These are phyloP conservation scores for Serpula lacrymans DNA, from an alignment of 768 basidiomycete genomes.

Conservation along the genomic window DNA sequence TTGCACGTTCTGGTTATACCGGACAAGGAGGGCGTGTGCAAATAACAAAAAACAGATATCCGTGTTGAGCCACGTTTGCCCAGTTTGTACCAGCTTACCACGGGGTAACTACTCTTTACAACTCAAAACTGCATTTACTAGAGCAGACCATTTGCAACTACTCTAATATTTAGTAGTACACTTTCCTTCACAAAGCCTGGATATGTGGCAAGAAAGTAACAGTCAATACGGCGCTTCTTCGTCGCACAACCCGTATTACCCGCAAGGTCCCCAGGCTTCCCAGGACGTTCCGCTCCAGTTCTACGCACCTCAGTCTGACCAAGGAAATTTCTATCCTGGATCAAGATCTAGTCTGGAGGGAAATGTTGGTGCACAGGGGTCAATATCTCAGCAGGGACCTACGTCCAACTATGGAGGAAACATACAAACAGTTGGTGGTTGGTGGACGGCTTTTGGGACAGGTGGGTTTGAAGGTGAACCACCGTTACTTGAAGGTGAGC, in stretches of 20 bases:
- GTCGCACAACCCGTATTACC: constrained; percentile 54
- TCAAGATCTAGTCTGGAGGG: constrained; percentile 79
- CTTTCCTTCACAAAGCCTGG: background rate
- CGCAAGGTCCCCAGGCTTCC: constrained; percentile 33
- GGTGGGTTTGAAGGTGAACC: constrained; percentile 96
- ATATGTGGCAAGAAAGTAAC: constrained; percentile 76
- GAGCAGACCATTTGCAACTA: too few species aligned
- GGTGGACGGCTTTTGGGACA: constrained; percentile 97
- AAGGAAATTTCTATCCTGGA: constrained; percentile 60
- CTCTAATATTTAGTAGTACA: too few species aligned
- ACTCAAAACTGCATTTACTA: too few species aligned
- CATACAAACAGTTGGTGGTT: constrained; percentile 62
- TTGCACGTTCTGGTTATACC: too few species aligned
- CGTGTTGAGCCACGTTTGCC: too few species aligned
- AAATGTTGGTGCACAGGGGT: constrained; percentile 53
- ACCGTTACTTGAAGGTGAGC: constrained; percentile 87
- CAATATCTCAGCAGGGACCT: constrained; percentile 44
- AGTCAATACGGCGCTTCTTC: constrained; percentile 58
- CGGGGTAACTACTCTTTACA: too few species aligned
- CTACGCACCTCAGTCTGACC: constrained; percentile 62
- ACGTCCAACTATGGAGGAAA: constrained; percentile 61
- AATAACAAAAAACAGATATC: too few species aligned
- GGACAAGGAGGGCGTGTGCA: too few species aligned
- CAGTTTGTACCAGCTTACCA: too few species aligned
- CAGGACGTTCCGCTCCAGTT: constrained; percentile 70